Base-by-base conservation (phyloP, 2,329 filamentous ascomycete genomes). In the Lecanoromycetidae sp. region DNA sequence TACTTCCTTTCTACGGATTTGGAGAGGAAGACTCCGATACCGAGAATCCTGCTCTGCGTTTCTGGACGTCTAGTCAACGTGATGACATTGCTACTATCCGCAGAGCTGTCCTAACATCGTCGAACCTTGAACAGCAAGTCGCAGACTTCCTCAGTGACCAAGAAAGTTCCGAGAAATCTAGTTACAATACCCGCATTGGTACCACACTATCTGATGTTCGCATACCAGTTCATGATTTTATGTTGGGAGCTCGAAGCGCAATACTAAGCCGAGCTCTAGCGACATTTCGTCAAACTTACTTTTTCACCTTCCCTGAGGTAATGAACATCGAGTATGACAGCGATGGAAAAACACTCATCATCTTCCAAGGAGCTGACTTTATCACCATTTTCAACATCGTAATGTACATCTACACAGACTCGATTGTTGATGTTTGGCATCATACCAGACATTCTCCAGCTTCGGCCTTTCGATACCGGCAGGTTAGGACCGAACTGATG, bases 401-500 rank as follows among this genome's bases (percentile, higher is more conserved):
- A 1, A 69, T 90, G 8, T 95, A 86, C 57, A 60, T 82, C 6
- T 96, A 96, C 61, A 81, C 80, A 5, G 91, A 96, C 59, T 71
- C 70, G 3, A 67, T 88, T 13, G 72, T 94, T 26, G 86, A 91
- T 50, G 83, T 88, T 15, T 96, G 91, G 91, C 84, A 88, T 54
- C 80, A 83, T 52, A 81, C 81, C 4, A 77, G 70, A 52, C 75
- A 80, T 52, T 75, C 77, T 17, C 76, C 80, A 2, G 67, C 76
- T 9, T 69, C 82, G 60, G 81, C 84, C 0, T 74, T 76, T 56
- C 75, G 84, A 33, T 94, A 87, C 61, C 82, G 87, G 20, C 80
- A 88, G 57, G 74, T 94, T 15, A 80, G 90, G 17, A 74, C 71
- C 0, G 90, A 96, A 59, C 68, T 96, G n/a, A 91, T 94, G 81